Base-by-base conservation (phyloP, 2,329 filamentous ascomycete genomes). In the Arachnopeziza araneosa region DNA sequence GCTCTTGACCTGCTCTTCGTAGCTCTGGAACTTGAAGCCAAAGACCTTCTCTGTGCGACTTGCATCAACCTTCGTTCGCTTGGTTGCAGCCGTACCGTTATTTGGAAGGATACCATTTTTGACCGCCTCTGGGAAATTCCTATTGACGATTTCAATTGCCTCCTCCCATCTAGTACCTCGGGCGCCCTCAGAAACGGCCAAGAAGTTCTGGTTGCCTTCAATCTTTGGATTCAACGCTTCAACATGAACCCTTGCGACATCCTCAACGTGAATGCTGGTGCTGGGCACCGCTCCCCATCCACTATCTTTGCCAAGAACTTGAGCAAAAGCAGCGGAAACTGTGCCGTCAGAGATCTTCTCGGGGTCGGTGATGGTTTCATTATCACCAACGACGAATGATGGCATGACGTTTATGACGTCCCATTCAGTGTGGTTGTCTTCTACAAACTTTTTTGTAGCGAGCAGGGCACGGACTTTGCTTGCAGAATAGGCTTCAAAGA, bases 141-240 rank as follows among this genome's bases (percentile, higher is more conserved):
- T 60, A 52, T 71, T 68, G 3, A 73, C 75, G 54, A 78, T 75
- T 21, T 72, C 70, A 52, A 74, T 72, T 0, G 73, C 70, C 24
- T 76, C 74, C 52, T 75, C 73, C 76, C 75, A 79, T 52, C 65
- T 59, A 14, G 70, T 72, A 4, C 67, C 67, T 24, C 53, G 52
- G 22, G 58, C 54, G 2, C 65, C 65, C n/a, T 63, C 65, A 12
- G 63, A 65, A 1, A 63, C 59, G 14, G 62, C 67, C 10, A 68
- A 24, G 52, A 69, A 67, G 26, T 50, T 65, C 56, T 67, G 60
- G n/a, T 63, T 63, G 0, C 66, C 67, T 7, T 58, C 56, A 36
- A 68, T 66, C 51, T 60, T 61, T 0, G 63, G 62, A 36, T 67
- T 50, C 48, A 69, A 30, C 22, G 66, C 58, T n/a, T 64, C 59